Base-by-base conservation (phyloP, 306 rosid species). In the Citrullus amarus region DNA sequence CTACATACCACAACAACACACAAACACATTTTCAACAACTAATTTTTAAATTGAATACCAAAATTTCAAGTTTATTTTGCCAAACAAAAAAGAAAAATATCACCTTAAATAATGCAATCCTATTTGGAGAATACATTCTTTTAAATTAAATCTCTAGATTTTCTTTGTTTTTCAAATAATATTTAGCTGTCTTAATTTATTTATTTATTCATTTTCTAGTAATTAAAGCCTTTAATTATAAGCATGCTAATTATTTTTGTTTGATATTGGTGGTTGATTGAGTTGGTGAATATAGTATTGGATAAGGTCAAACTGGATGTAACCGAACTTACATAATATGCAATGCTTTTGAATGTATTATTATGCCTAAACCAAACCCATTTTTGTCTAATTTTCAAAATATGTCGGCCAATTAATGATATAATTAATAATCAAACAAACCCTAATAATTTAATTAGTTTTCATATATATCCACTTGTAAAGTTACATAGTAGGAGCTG, bases 351-450 rank as follows among this genome's bases (percentile, higher is more conserved):
- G 51, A 66, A 38, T 67, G 51, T 41, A 67, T 67, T n/a, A 67
- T 18, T 41, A 67, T 46, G 36, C 11, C 56, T 44, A 12, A 69
- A 43, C 57, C 39, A 69, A 44, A 22, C n/a, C n/a, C 6, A 5
- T 22, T 69, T 69, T 69, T 50, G 56, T 12, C 22, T 69, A 22
- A 69, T 44, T 55, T 69, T 44, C 5, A 12, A 69, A 20, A 22
- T 69, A 9, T 69, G 75, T 44, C 8, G 75, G 56, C 56, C 75
- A 69, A 69, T 69, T 69, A 69, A 69, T 69, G 12, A 22, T 69
- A 69, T 44, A 46, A 44, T 69, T 69, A 36, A 44, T 69, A 69
- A 44, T 55, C 56, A 69, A 69, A 20, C 34, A 69, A 68, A 6
- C 75, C 20, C 56, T 69, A 36, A 66, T 66, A 66, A 17, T 69